Conservation (phyloP, 176 grass and related monocot genomes). For the Calamus simplicifolius region DNA sequence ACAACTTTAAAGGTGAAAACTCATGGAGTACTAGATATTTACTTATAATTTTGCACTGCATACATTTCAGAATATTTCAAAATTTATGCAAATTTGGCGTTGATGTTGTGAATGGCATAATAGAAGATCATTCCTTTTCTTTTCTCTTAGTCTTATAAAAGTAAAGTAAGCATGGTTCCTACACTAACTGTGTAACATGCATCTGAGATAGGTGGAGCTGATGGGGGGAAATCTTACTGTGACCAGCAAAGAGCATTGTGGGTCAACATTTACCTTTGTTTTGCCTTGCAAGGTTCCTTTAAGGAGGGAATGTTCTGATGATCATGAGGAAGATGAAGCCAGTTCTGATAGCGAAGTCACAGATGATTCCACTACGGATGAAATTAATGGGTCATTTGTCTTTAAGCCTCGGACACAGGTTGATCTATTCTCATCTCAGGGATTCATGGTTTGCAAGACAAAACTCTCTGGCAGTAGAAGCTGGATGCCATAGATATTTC, state of each 20-base stretch:
- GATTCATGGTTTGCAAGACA: slow-evolving; percentile 24
- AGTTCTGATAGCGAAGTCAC: slow-evolving; percentile 22
- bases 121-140: too few relatives aligned
- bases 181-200: slow-evolving; percentile 16
- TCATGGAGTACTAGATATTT: too few relatives aligned
- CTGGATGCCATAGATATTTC: slow-evolving; percentile 23
- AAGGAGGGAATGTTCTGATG: slow-evolving; percentile 59
- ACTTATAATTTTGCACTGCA: too few relatives aligned
- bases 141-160: too few relatives aligned
- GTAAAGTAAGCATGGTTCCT: not conserved
- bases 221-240: slow-evolving; percentile 77
- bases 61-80: too few relatives aligned
- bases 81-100: too few relatives aligned
- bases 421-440: slow-evolving; percentile 32
- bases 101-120: too few relatives aligned
- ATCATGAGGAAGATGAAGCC: slow-evolving; percentile 37
- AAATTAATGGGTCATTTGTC: slow-evolving; percentile 61
- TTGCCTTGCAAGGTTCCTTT: slow-evolving; percentile 68
- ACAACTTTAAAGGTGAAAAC: too few relatives aligned
- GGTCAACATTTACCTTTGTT: slow-evolving; percentile 80
- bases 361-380: slow-evolving; percentile 22
- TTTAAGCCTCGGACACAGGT: slow-evolving; percentile 47
- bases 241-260: slow-evolving; percentile 61
- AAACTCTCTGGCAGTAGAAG: slow-evolving; percentile 26
- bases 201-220: slow-evolving; percentile 64